These are phyloP conservation scores for Puccinellia tenuiflora DNA, from an alignment of 176 grass and related monocot species.

Conservation along the genomic window DNA sequence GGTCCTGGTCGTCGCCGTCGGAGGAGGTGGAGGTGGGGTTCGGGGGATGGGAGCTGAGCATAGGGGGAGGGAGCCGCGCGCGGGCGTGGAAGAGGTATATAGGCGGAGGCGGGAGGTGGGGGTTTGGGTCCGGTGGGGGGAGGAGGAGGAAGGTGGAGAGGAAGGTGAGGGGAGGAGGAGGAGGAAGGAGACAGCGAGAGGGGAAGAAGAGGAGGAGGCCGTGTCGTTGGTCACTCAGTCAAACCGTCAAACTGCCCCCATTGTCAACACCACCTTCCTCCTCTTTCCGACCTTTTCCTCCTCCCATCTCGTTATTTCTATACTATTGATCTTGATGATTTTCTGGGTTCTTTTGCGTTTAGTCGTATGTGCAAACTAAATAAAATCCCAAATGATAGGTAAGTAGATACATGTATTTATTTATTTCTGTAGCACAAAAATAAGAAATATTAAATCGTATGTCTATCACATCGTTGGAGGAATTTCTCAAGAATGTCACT, in stretches of 20 bases:
- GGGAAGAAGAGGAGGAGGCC: not conserved
- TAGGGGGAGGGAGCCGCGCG: slow-evolving; percentile 20
- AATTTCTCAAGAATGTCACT: too few species aligned
- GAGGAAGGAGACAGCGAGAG: not conserved
- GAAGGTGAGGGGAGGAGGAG: not conserved
- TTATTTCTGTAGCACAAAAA: too few species aligned
- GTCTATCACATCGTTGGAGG: too few species aligned
- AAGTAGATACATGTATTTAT: too few species aligned
- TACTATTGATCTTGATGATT: not conserved
- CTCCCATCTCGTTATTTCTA: not conserved
- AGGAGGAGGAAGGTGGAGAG: not conserved
- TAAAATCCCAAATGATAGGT: too few species aligned
- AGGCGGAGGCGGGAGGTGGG: not conserved
- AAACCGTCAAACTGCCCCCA: slow-evolving; percentile 6
- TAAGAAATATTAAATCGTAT: too few species aligned
- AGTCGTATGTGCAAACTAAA: not conserved
- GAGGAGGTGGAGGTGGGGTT: not conserved
- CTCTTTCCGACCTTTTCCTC: not conserved
- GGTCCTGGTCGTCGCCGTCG: not conserved
- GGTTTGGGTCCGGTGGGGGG: not conserved
- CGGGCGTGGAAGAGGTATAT: slow-evolving; percentile 35
- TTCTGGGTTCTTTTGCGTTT: not conserved
- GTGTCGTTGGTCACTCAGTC: not conserved
- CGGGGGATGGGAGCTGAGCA: slow-evolving; percentile 20
- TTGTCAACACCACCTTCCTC: not conserved